phyloP scores from a whole-genome alignment of 768 basidiomycete species.

The Leccinum obscurum region DNA sequence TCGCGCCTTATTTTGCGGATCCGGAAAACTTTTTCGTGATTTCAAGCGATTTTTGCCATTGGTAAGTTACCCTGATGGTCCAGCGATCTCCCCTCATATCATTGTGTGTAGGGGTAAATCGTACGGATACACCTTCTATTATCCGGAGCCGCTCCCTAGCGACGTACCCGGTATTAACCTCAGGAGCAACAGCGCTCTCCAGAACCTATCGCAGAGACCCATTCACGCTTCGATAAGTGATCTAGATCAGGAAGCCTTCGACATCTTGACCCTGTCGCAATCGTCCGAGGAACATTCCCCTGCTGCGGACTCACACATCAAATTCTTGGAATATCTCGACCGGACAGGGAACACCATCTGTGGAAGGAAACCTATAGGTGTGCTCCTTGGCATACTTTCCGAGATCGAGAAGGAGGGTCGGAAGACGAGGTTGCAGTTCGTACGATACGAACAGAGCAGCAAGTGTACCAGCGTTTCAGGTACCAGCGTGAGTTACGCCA shows the following conservation, averaged over 20 bases:
- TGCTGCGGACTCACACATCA: constrained; percentile 53
- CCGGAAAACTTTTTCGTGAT: constrained; percentile 86
- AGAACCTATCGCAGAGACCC: constrained; percentile 47
- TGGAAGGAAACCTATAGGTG: constrained; percentile 93
- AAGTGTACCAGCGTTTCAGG: constrained; percentile 64
- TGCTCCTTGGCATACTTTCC: constrained; percentile 77
- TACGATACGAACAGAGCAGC: constrained; percentile 92
- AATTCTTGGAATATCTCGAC: constrained; percentile 67
- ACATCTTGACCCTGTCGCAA: constrained; percentile 59
- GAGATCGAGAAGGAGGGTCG: constrained; percentile 47
- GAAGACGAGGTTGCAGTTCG: constrained; percentile 63
- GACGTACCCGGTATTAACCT: constrained; percentile 49
- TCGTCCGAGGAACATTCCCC: constrained; percentile 40
- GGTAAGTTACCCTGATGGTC: constrained; percentile 48
- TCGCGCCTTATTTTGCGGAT: constrained; percentile 78
- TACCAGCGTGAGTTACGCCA: constrained; percentile 96
- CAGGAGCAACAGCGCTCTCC: constrained; percentile 43
- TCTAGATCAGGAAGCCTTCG: constrained; percentile 88
- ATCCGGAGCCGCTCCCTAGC: constrained; percentile 58
- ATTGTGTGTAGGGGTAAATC: constrained; percentile 64
- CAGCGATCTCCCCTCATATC: neutral
- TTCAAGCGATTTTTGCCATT: constrained; percentile 98
- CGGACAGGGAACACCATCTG: constrained; percentile 94
- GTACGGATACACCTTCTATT: constrained; percentile 88
- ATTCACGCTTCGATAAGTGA: constrained; percentile 83